Percentiles rank a stretch among this genome's conserved stretches.
Conservation (phyloP, 2,329 filamentous ascomycete genomes). For the Pseudogymnoascus sp. region DNA sequence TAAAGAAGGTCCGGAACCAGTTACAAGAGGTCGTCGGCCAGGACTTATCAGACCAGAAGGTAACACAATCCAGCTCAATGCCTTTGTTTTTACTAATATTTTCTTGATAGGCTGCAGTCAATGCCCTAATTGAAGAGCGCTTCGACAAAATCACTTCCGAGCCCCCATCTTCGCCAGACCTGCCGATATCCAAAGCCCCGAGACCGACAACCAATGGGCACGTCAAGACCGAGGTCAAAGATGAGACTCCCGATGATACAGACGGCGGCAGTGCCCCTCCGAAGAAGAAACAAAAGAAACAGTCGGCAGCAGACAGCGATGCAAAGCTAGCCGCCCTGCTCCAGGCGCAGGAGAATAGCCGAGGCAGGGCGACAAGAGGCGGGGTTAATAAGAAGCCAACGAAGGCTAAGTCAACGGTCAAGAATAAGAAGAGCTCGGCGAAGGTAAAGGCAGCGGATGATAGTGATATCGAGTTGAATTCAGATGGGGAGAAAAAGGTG, state of each 20-base stretch:
- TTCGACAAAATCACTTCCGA: constrained; percentile 41
- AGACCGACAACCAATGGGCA: constrained; percentile 18
- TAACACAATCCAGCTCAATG: constrained; percentile 11
- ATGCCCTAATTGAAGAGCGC: constrained; percentile 46
- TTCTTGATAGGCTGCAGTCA: constrained; percentile 38
- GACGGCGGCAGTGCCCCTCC: constrained; percentile 31
- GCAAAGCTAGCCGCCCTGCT: constrained; percentile 79
- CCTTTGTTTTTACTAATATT: constrained; percentile 1
- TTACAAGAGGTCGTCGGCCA: constrained; percentile 27
- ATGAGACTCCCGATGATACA: constrained; percentile 15
- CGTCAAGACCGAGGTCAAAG: constrained; percentile 18
- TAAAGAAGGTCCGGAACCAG: constrained; percentile 31
- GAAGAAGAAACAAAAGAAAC: constrained; percentile 61
- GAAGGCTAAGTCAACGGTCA: constrained; percentile 52
- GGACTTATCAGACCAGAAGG: constrained; percentile 33
- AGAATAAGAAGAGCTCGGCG: constrained; percentile 66
- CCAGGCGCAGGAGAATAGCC: constrained; percentile 83
- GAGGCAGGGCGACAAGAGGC: constrained; percentile 65
- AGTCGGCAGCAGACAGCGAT: constrained; percentile 61
- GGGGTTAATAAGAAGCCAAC: constrained; percentile 52
- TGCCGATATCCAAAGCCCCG: constrained; percentile 10
- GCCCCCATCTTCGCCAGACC: not conserved
- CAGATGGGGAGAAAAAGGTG: constrained; percentile 54
- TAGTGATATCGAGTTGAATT: constrained; percentile 62
- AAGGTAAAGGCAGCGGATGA: constrained; percentile 73